Base-by-base conservation (phyloP, 306 rosid species). In the Heteromeles arbutifolia region DNA sequence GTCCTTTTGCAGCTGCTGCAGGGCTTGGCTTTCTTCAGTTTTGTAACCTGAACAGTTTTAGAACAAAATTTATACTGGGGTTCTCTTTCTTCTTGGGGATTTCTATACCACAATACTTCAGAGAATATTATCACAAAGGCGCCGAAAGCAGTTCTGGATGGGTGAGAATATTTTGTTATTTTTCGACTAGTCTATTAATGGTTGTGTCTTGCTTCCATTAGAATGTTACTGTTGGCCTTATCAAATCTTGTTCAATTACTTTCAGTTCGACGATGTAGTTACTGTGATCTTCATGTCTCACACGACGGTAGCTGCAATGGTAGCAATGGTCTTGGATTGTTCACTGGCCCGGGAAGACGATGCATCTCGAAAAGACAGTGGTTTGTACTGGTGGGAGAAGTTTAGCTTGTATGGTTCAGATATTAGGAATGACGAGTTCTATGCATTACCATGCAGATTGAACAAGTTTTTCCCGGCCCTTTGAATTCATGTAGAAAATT, bases 21-120 rank as follows among this genome's bases (percentile, higher is more conserved):
- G 94, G 93, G 11, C 91, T 94, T 69, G 89, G 93, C 8, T 94
- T 90, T 79, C 98, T 94, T 69, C 96, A 91, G 39, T 94, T 91
- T 78, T 88, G 96, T 59, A 94, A 91, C 84, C 81, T 94, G 70
- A 91, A 91, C 87, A 91, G 89, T 79, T 91, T 94, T 83, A 82
- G 91, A 83, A 87, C 97, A 29, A 90, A 88, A 67, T 86, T 94
- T 43, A 74, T 94, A 48, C 72, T 94, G 74, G 96, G 96, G 21
- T 81, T 83, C 31, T 89, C 98, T 54, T 90, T 91, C 88, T 91
- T 91, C 84, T 64, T 93, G 52, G 94, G 97, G 45, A 48, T 93
- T 59, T 93, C 94, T 45, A 78, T 93, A 21, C 97, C 98, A 14
- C 97, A 91, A 79, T 91, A 91, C 82, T 91, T 91, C 87, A 77